Evolutionary conservation across 805 yeast genomes (phyloP).

Genomic region (Pichia thaimueangensis): DNA sequence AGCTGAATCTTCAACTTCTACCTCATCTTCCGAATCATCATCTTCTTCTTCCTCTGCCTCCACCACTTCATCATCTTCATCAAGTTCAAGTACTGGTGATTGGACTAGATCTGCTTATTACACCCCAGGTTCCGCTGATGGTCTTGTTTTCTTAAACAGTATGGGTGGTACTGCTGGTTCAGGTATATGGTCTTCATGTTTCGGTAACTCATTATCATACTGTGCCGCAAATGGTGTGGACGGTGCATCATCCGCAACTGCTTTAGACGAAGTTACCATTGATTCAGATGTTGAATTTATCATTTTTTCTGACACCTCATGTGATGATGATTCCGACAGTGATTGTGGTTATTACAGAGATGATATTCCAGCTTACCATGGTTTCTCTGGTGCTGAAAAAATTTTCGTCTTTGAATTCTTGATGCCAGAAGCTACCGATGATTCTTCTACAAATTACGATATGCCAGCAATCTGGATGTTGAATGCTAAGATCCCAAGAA

Average conservation of each 20-base stretch:
- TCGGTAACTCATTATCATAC: conserved; percentile 90
- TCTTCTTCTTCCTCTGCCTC: conserved; percentile 29
- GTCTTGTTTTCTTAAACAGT: conserved; percentile 79
- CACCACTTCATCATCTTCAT: conserved; percentile 19
- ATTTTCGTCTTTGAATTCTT: conserved; percentile 88
- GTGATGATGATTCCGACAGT: conserved; percentile 40
- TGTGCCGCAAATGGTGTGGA: conserved; percentile 71
- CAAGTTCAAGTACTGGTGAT: conserved; percentile 34
- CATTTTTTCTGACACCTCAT: conserved; percentile 68
- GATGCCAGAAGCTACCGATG: conserved; percentile 66
- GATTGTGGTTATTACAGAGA: conserved; percentile 83
- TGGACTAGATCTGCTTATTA: conserved; percentile 79
- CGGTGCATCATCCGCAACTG: conserved; percentile 62
- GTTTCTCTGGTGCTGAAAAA: conserved; percentile 79
- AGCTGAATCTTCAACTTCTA: conserved; percentile 11
- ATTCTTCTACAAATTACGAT: conserved; percentile 40
- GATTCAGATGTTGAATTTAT: conserved; percentile 72
- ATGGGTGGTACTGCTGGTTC: conserved; percentile 79
- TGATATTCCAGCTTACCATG: conserved; percentile 89
- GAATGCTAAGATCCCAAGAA: conserved; percentile 79
- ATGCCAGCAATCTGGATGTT: conserved; percentile 92
- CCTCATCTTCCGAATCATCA: conserved; percentile 17
- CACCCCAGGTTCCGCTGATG: conserved; percentile 54
- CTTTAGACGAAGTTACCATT: conserved; percentile 61
- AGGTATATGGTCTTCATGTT: conserved; percentile 79